Evolutionary conservation across 805 yeast species (phyloP), one percentile per base, ranked within the genome.

Genomic region (Ogataea thermomethanolica): DNA sequence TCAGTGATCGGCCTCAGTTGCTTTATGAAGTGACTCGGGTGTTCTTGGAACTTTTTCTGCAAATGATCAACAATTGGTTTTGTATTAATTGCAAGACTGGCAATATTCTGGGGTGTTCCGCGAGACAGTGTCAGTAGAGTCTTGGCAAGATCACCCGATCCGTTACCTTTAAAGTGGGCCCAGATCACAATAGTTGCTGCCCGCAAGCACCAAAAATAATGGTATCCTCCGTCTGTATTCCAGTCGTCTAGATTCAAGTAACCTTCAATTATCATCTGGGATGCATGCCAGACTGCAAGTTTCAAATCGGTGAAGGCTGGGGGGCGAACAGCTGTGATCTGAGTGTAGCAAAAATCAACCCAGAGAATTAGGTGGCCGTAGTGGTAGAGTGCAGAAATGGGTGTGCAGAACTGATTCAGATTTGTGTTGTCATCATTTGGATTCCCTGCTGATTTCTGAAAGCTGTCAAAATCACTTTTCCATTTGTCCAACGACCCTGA

Each of bases 161-260:
- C 36, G 8, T 14, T 25, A 9, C 36, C 33, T 31, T 41, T 38
- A 13, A 35, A 45, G 25, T 33, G 44, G 6, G 24, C 24, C 45
- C 45, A 41, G 15, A 43, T 33, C 7, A 44, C 31, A 10, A 46
- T 14, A 5, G 43, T 33, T 6, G 53, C 49, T 13, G 39, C n/a
- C 23, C 39, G 42, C 9, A 49, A 31, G 20, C 50, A 44, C 53
- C 53, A 49, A 12, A 41, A 25, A 28, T 49, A 46, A 29, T 49
- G 49, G 23, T 37, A 34, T 4, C 39, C 32, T 6, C 50, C 52
- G 22, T 43, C 49, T 8, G 44, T 44, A 28, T 46, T 28, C 53
- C 53, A 49, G 27, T 41, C 21, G 4, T 46, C 45, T 9, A 49
- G 22, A 20, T 44, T 46, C 14, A 44, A 17, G 25, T 37, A 44